Evolutionary conservation across 441 rosid species (phyloP), one percentile per base, ranked within the genome.

Genomic region (Daphne laureola): DNA sequence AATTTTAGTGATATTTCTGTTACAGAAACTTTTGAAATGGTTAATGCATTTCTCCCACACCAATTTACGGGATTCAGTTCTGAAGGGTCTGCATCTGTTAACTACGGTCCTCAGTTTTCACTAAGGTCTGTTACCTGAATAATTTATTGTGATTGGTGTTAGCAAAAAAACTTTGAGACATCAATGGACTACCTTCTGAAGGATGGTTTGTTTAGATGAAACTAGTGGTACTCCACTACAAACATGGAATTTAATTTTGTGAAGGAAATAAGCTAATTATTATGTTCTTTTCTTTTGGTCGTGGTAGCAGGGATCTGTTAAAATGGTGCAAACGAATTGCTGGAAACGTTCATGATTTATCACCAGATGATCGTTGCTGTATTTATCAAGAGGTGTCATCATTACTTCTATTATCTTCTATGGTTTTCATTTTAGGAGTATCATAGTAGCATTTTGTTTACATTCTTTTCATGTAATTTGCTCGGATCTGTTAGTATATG

Each of bases 261-360:
- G 36, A 56, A 44, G 31, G 31, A 17, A 51, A 3, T 61, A 27
- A 36, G 17, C 46, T 46, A 18, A 41, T 52, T 47, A 43, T 21
- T 21, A 21, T 2, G 54, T 65, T 50, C 36, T 57, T 3, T 66
- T 65, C 36, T 62, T 63, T 64, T 53, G 58, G 58, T 69, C 40
- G 48, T 74, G 23, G 62, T 73, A 63, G 50, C 79, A 94, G 99
- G 82, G 99, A 94, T 79, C 84, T 94, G 57, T 85, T 94, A 49
- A 90, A 94, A 76, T 90, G 89, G 96, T 90, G 99, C 77, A 93
- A 83, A 67, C 77, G 99, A 64, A 81, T 94, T 71, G 76, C 70
- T 43, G 73, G 76, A 17, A 16, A 5, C 12, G 65, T 43, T 23
- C 44, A 69, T 72, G 67, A 67, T 54, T 66, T 84, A 72, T 64